Conservation (phyloP, 176 grass and related monocot species). For the Echinochloa phyllopogon region DNA sequence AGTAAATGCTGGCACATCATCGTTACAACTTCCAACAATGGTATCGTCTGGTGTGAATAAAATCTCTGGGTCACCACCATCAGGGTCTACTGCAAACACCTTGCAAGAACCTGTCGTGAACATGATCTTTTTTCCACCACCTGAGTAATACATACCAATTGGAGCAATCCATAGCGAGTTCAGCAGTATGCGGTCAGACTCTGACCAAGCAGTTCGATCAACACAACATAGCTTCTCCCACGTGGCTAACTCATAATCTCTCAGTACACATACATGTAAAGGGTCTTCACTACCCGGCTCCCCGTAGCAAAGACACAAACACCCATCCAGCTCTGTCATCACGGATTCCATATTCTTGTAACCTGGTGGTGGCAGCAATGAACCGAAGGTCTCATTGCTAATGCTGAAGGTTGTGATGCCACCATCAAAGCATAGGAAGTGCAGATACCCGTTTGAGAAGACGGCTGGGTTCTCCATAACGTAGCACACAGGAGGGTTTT, state of each 20-base stretch:
- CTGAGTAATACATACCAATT: neutral
- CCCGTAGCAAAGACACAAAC: slow-evolving; percentile 29
- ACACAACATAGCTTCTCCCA: slow-evolving; percentile 32
- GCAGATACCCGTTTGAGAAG: slow-evolving; percentile 33
- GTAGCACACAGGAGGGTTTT: neutral
- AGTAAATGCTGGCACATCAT: neutral
- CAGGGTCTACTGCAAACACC: slow-evolving; percentile 4
- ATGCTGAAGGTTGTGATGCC: slow-evolving; percentile 33
- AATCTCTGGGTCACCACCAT: neutral
- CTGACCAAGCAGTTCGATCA: slow-evolving; percentile 17
- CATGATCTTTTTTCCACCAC: slow-evolving; percentile 26
- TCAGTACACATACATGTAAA: slow-evolving; percentile 14
- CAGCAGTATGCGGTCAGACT: neutral
- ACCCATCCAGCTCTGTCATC: slow-evolving; percentile 30
- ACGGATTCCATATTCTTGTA: neutral
- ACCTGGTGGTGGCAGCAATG: neutral
- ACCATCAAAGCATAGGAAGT: slow-evolving; percentile 15
- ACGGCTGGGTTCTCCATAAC: slow-evolving; percentile 12
- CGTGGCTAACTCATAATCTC: slow-evolving; percentile 15
- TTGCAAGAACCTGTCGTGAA: slow-evolving; percentile 35
- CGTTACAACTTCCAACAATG: neutral
- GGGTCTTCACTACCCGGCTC: neutral
- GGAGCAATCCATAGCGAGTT: slow-evolving; percentile 8
- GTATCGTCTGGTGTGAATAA: slow-evolving; percentile 19
- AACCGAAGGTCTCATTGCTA: slow-evolving; percentile 38